Evolutionary conservation across 257 asterid species (phyloP), one percentile per base, ranked within the genome.

Genomic region (Scutellaria baicalensis): DNA sequence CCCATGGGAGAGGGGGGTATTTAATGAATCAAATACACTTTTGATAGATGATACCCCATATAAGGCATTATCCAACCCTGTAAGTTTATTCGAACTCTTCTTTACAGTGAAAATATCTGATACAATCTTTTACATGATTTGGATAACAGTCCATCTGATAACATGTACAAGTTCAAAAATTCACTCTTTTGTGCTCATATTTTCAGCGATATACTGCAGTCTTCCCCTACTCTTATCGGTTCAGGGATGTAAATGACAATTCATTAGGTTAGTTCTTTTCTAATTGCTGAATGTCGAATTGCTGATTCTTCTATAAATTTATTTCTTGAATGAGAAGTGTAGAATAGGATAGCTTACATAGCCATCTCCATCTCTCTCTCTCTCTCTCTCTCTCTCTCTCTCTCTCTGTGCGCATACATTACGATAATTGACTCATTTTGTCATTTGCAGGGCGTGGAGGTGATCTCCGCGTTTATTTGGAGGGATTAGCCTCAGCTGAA

Each of bases 31-130:
- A 42, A 90, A 92, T 75, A 92, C 98, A 3, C 87, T 92, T 72
- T 72, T 92, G 79, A 64, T 92, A 73, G 98, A 92, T 51, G 98
- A 92, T 74, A 82, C 96, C 72, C 98, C 97, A 5, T 79, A 78
- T 71, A 90, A 92, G 77, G 95, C 98, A 59, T 64, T 90, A 33
- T 70, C 78, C 68, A 92, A 92, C 80, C 98, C 97, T 4, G 97
- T 90, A 84, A 84, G 88, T 79, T 75, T 38, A 51, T 73, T 67
- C 31, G 11, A 18, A 56, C 72, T 59, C 20, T 11, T 75, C 6
- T 69, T 75, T 20, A 50, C 27, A 50, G 45, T 31, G 42, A 59
- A 14, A 44, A 17, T 31, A 45, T 64, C 43, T 77, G 56, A 14
- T 49, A 38, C 70, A 11, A n/a, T 42, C 39, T 60, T 40, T 60